These are phyloP conservation scores for Fragaria nilgerrensis DNA, from an alignment of 306 rosid species.

Conservation along the genomic window DNA sequence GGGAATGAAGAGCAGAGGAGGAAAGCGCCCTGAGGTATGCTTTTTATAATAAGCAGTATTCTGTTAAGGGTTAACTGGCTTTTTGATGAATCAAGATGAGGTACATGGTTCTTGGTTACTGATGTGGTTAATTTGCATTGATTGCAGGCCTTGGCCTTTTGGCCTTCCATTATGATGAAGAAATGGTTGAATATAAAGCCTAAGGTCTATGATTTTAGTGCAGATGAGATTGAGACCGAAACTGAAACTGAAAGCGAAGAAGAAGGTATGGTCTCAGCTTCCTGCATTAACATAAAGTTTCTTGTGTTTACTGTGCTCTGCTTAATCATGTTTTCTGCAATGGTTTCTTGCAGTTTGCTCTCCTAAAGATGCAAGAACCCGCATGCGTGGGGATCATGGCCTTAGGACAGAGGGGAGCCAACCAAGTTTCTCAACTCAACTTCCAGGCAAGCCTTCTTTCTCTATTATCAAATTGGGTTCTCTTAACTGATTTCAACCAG, in stretches of 20 bases:
- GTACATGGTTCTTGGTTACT: constrained; percentile 17
- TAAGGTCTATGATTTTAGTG: constrained; percentile 83
- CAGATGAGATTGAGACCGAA: constrained; percentile 94
- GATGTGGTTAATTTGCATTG: constrained; percentile 23
- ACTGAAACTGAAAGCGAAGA: constrained; percentile 80
- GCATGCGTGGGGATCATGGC: constrained; percentile 35
- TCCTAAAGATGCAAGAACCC: constrained; percentile 39
- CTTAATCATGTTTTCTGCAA: constrained; percentile 25
- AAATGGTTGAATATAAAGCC: constrained; percentile 97
- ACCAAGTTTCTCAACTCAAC: constrained; percentile 40
- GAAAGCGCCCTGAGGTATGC: constrained; percentile 75
- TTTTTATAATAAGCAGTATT: constrained; percentile 7
- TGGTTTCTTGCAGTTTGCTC: constrained; percentile 57
- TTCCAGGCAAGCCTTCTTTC: constrained; percentile 55
- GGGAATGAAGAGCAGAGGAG: constrained; percentile 64
- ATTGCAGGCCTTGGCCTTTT: constrained; percentile 53
- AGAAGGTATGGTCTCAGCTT: constrained; percentile 57
- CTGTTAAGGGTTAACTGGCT: constrained; percentile 3
- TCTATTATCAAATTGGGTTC: constrained; percentile 21
- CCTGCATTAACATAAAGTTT: constrained; percentile 2
- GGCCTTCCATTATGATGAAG: constrained; percentile 98
- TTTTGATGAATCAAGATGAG: constrained; percentile 21
- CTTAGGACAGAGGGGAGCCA: constrained; percentile 43
- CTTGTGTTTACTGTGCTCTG: background rate
- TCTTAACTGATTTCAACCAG: background rate